Evolutionary conservation across 352 stramenopile genomes (phyloP).

Genomic region (Phytophthora kernoviae): DNA sequence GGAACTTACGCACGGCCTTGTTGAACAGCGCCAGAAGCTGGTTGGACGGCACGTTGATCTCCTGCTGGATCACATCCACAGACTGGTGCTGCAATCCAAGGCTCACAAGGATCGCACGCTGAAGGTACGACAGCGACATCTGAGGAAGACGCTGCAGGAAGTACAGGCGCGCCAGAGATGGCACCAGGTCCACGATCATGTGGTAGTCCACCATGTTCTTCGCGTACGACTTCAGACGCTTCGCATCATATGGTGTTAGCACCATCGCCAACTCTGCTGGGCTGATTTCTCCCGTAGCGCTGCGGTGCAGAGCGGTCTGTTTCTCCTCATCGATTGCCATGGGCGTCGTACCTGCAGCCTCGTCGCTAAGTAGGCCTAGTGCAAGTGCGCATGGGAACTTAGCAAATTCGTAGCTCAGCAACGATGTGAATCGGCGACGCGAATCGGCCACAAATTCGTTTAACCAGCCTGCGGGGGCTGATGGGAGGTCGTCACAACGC

Average conservation of each 20-base stretch:
- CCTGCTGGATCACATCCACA: constrained; percentile 93
- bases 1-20: constrained; percentile 94
- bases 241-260: constrained; percentile 97
- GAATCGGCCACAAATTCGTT: constrained; percentile 95
- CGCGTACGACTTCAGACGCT: constrained; percentile 97
- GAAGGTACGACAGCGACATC: constrained; percentile 95
- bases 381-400: constrained; percentile 91
- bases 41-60: constrained; percentile 95
- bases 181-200: constrained; percentile 98
- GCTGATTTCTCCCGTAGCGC: constrained; percentile 77
- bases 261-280: constrained; percentile 91
- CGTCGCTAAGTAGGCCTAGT: constrained; percentile 90
- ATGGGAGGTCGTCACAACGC: constrained; percentile 76
- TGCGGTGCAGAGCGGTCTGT: constrained; percentile 54
- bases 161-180: constrained; percentile 94
- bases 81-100: constrained; percentile 94
- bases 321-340: constrained; percentile 19
- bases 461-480: constrained; percentile 90
- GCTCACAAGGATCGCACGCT: constrained; percentile 95
- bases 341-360: constrained; percentile 29
- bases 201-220: constrained; percentile 99
- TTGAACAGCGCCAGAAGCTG: constrained; percentile 99
- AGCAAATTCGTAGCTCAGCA: constrained; percentile 94
- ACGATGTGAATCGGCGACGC: constrained; percentile 91
- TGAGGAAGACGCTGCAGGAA: constrained; percentile 94